These are phyloP conservation scores for Pulveroboletus sp. DNA, from an alignment of 768 basidiomycete species.

Conservation along the genomic window DNA sequence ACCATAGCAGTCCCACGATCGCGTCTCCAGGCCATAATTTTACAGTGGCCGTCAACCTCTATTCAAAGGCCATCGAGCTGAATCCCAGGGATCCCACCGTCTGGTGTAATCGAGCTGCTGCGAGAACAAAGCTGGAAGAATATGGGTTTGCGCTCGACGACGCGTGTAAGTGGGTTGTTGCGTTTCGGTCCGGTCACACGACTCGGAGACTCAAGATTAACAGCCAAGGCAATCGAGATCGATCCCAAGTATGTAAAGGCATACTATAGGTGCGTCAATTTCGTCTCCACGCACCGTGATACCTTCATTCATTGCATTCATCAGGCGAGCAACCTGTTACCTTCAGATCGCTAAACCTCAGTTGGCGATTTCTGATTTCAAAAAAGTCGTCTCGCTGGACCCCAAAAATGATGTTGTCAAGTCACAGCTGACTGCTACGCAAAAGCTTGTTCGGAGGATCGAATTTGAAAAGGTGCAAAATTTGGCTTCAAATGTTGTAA, in stretches of 20 bases:
- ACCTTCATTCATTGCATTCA: neutral
- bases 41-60: slow-evolving; percentile 69
- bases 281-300: neutral
- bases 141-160: slow-evolving; percentile 90
- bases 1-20: slow-evolving; percentile 1
- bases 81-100: slow-evolving; percentile 87
- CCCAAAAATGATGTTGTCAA: slow-evolving; percentile 82
- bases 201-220: slow-evolving; percentile 15
- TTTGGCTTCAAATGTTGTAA: neutral
- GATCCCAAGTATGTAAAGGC: slow-evolving; percentile 92
- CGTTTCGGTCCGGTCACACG: slow-evolving; percentile 8
- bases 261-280: slow-evolving; percentile 63
- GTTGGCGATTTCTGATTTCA: slow-evolving; percentile 83
- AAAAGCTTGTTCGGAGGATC: slow-evolving; percentile 85
- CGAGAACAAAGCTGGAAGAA: slow-evolving; percentile 91
- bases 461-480: slow-evolving; percentile 83
- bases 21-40: slow-evolving; percentile 66
- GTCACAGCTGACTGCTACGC: slow-evolving; percentile 80
- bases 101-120: slow-evolving; percentile 93
- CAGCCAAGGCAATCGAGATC: slow-evolving; percentile 82
- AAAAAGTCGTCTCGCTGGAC: slow-evolving; percentile 78
- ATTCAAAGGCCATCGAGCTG: slow-evolving; percentile 79
- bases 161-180: slow-evolving; percentile 59
- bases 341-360: slow-evolving; percentile 89
- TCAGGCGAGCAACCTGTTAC: slow-evolving; percentile 84